phyloP scores from a whole-genome alignment of 306 rosid species.

The Pachyrhizus erosus region DNA sequence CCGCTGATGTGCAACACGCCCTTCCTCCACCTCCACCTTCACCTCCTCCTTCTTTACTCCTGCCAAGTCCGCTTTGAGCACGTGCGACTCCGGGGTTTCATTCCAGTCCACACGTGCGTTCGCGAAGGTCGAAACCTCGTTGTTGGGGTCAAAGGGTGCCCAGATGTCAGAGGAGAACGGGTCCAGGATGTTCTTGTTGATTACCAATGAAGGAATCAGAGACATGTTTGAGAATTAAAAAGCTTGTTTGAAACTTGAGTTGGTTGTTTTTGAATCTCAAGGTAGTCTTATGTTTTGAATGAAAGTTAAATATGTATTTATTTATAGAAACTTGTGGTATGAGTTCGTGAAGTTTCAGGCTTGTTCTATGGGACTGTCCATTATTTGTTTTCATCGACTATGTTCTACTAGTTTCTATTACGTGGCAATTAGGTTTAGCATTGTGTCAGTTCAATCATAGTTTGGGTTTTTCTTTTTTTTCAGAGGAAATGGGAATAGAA shows the following conservation, averaged over 20 bases:
- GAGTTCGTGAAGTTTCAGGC: slow-evolving; percentile 13
- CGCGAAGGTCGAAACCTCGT: background rate
- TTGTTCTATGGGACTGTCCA: background rate
- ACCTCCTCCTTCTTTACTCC: slow-evolving; percentile 33
- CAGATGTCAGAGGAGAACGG: slow-evolving; percentile 11
- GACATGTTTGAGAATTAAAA: background rate
- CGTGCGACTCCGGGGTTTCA: slow-evolving; percentile 22
- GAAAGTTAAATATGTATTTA: background rate
- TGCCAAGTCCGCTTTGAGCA: slow-evolving; percentile 25
- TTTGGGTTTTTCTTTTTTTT: too few species aligned
- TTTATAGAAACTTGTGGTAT: background rate
- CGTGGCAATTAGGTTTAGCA: too few species aligned
- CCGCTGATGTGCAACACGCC: slow-evolving; percentile 14
- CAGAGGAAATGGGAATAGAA: too few species aligned
- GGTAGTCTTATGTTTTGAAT: background rate
- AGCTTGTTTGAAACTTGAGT: too few species aligned
- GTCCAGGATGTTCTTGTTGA: background rate
- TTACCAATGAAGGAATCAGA: slow-evolving; percentile 18
- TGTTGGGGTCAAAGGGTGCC: slow-evolving; percentile 13
- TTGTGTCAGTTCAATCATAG: background rate
- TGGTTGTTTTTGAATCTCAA: background rate
- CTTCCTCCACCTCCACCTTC: slow-evolving; percentile 25
- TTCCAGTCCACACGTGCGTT: slow-evolving; percentile 28
- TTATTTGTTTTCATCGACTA: background rate
- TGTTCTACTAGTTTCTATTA: background rate